phyloP scores from a whole-genome alignment of 805 yeast species.

The Nakazawaea ernobii region DNA sequence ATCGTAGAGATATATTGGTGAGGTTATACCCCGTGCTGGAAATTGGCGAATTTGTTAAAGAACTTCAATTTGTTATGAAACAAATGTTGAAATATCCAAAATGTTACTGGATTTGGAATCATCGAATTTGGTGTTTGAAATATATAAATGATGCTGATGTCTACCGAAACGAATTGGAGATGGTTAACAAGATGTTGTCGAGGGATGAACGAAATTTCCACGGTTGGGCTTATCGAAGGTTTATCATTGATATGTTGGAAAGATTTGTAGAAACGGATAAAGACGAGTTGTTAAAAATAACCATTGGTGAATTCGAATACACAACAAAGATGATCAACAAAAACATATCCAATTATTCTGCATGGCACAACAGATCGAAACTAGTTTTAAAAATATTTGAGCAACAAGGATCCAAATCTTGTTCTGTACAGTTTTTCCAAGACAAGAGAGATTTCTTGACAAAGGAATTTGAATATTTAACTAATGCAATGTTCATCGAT shows the following conservation, averaged over 20 bases:
- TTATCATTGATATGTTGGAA: slow-evolving; percentile 42
- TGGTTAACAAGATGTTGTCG: slow-evolving; percentile 63
- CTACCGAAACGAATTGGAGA: slow-evolving; percentile 45
- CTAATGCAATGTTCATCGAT: slow-evolving; percentile 86
- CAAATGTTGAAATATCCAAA: slow-evolving; percentile 70
- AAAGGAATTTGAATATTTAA: slow-evolving; percentile 61
- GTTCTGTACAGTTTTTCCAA: slow-evolving; percentile 21
- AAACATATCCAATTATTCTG: slow-evolving; percentile 89
- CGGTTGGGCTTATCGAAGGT: slow-evolving; percentile 93
- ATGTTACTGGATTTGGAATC: slow-evolving; percentile 97
- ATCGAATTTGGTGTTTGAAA: slow-evolving; percentile 73
- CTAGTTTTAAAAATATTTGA: slow-evolving; percentile 51
- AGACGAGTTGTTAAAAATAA: slow-evolving; percentile 21
- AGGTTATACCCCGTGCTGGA: slow-evolving; percentile 21
- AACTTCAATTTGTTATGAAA: slow-evolving; percentile 53
- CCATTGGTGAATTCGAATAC: slow-evolving; percentile 58
- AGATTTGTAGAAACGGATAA: slow-evolving; percentile 11
- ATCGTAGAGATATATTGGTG: slow-evolving; percentile 63
- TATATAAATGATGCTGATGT: slow-evolving; percentile 51
- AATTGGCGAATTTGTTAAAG: slow-evolving; percentile 38
- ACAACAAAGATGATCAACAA: slow-evolving; percentile 74
- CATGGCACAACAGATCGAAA: slow-evolving; percentile 88
- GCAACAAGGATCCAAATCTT: slow-evolving; percentile 13
- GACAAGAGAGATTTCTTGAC: slow-evolving; percentile 32
- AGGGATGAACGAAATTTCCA: slow-evolving; percentile 84